Base-by-base conservation (phyloP, 345 rosid genomes). In the Bretschneidera sinensis region DNA sequence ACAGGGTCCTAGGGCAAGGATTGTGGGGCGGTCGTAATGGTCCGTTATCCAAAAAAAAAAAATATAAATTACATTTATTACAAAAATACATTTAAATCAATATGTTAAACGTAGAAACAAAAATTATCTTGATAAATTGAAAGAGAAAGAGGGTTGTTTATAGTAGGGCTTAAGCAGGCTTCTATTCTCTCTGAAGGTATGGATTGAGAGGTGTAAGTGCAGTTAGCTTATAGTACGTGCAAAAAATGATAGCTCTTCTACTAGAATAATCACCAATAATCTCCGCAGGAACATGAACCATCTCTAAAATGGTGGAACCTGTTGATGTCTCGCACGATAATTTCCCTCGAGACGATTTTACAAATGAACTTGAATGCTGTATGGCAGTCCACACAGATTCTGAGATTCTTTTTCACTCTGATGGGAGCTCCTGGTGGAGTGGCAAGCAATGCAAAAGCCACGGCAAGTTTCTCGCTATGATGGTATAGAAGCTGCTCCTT, bases 261-360 rank as follows among this genome's bases (percentile, higher is more conserved):
- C 9, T 14, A 4, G 9, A 52, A 43, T 18, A 34, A 23, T 55
- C 63, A 83, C 89, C 85, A 83, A 59, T 80, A 83, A 76, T 81
- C 84, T 53, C 84, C 74, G 21, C 84, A 83, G 34, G 89, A 83
- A 71, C 88, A 83, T n/a, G 68, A 74, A 22, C 88, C 88, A 61
- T 80, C 72, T 65, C 61, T 72, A 55, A 83, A 78, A 71, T 76
- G 85, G 62, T 83, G 88, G 74, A 76, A 83, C 58, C 88, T 76
- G 57, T 81, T 81, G 55, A 64, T 62, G 63, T 84, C 89, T 69
- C 84, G 79, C 31, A 84, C 76, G 50, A 81, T 79, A 18, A 81
- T 81, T 60, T 81, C 82, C 55, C 85, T 71, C 1, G 81, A 74
- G 55, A 70, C 76, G 17, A 83, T 78, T 57, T 76, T 71, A 51